phyloP scores from a whole-genome alignment of 2,329 filamentous ascomycete species.

The Eutypa lata region DNA sequence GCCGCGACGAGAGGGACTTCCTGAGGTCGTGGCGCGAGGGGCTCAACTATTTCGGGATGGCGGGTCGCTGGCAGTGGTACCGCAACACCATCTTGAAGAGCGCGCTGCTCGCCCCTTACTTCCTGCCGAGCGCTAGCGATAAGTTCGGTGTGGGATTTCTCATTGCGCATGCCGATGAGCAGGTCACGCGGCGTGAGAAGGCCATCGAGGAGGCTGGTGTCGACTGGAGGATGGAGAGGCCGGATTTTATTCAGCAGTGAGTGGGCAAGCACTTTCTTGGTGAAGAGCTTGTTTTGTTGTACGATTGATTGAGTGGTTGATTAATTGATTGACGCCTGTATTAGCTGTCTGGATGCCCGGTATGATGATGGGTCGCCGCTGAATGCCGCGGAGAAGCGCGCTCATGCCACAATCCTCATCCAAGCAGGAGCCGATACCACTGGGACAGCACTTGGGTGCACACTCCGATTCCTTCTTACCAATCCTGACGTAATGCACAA shows the following conservation, averaged over 20 bases:
- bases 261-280: no score
- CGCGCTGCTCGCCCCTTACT: conserved; percentile 10
- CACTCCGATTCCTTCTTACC: conserved; percentile 3
- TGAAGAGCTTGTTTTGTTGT: no score
- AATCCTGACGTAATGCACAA: conserved; percentile 1
- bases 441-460: conserved; percentile 6
- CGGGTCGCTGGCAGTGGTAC: conserved; percentile 31
- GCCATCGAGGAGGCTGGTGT: conserved; percentile 6
- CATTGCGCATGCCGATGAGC: conserved; percentile 32
- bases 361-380: conserved; percentile 24
- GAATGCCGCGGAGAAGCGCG: conserved; percentile 27
- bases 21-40: conserved; percentile 34
- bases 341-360: conserved; percentile 26
- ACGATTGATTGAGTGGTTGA: no score
- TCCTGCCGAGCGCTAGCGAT: conserved; percentile 28
- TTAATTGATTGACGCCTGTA: no score
- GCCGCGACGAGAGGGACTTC: conserved; percentile 34
- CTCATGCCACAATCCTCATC: conserved; percentile 9
- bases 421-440: conserved; percentile 10
- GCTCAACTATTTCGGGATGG: conserved; percentile 34
- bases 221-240: conserved; percentile 11
- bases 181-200: conserved; percentile 26
- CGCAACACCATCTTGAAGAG: conserved; percentile 26
- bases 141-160: conserved; percentile 33
- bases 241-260: conserved; percentile 32